Evolutionary conservation across 495 filamentous ascomycete species (phyloP), one percentile per base, ranked within the genome.

Genomic region (Podospora didyma): DNA sequence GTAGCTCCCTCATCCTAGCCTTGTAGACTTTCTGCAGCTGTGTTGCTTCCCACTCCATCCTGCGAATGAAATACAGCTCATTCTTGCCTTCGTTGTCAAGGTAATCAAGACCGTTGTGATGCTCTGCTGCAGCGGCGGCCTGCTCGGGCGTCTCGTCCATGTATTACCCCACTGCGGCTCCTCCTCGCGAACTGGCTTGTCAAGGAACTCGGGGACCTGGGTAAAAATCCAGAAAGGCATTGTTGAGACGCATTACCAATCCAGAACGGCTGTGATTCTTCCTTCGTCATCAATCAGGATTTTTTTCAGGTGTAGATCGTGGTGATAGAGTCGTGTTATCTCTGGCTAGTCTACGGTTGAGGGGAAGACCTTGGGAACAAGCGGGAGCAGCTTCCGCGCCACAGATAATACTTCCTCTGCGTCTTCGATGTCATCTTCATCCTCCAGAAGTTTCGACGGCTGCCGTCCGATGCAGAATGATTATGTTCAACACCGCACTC

Each of bases 221-320:
- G 69, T 74, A n/a, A 70, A 60, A 49, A 72, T 69, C 70, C 75
- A 81, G 12, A 74, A 56, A 26, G 80, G 79, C 17, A 75, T 51
- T 14, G 73, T 67, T 17, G 73, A 73, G 26, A 80, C 66, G 59
- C 71, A 78, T 41, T 82, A 73, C 80, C 80, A 84, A 55, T 80
- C 79, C 44, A 82, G 45, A 2, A 84, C 41, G 19, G 70, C 79
- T 2, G 72, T 71, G 17, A 83, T 64, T 6, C 66, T 19, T 2
- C 71, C 73, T 5, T 71, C 54, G 2, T 75, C 62, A 45, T 77
- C 54, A 3, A 82, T 71, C 20, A 82, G 64, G 34, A 84, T 76
- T 60, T 83, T 83, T 14, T 68, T 60, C 2, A 67, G 44, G 5
- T 68, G 75, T 11, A 84, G 64, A 49, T 81, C 68, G 41, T 77